Base-by-base conservation (phyloP, 1,284 basidiomycete genomes). In the Dichomitus squalens region DNA sequence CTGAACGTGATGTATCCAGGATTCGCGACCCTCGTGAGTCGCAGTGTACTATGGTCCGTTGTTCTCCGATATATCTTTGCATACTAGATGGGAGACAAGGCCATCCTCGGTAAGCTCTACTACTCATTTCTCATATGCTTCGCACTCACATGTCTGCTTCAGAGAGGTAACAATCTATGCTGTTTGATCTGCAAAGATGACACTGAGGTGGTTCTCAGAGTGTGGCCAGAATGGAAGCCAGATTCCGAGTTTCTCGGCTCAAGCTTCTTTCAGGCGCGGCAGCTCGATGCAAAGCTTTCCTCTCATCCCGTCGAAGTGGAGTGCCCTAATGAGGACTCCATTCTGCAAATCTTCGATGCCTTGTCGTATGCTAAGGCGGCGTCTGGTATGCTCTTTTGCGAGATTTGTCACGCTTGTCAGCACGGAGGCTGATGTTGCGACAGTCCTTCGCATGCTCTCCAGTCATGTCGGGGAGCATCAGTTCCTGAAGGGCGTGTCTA, bases 261-360 rank as follows among this genome's bases (percentile, higher is more conserved):
- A 70, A 75, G 34, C 93, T 95, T 23, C 82, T 97, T 46, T 77
- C 72, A 75, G 21, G 95, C 96, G 9, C 81, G 97, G 33, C 77
- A 79, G 36, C 83, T 98, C 51, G 96, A 99, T 70, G 86, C 92
- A 7, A 94, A 96, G 72, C 79, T 92, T 16, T 96, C 95, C 11
- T 96, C 93, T 31, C 96, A 99, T 73, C 92, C 96, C 1, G 94
- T 99, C 68, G 95, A 99, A 74, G 93, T 98, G 18, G 89, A 91
- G 9, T 94, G 91, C 68, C 92, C 92, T 0, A 92, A 96, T 70
- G 90, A 92, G 12, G 88, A 92, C 68, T 85, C 90, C 70, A 91
- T 95, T 66, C 90, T 90, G 70, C 90, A 92, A 83, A 95, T 96
- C 55, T 95, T 96, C 70, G 94, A 96, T 69, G 80, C 83, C 7